Evolutionary conservation across 768 basidiomycete genomes (phyloP), one percentile per base, ranked within the genome.

Genomic region (Lactarius trivialis): DNA sequence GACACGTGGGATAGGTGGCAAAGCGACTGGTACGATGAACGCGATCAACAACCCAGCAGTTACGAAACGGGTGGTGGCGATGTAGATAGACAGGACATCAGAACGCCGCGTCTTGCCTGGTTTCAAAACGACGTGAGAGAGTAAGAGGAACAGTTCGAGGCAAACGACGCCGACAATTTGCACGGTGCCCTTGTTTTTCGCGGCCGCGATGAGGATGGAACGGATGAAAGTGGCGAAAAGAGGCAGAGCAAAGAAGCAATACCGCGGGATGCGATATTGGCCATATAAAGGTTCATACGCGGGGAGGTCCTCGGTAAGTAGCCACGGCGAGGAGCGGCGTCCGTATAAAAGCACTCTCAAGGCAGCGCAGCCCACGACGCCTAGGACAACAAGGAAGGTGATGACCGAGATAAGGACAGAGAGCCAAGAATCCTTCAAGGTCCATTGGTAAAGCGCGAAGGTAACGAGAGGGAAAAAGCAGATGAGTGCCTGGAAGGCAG

Each of bases 391-490:
- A 51, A 89, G 68, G 71, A 94, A 76, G 12, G 81, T 72, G 61
- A 95, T 69, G 62, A 88, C 87, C 2, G 93, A 89, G 43, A 98
- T 78, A 37, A 96, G 76, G 67, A 85, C 80, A 0, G 93, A 82
- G 2, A 96, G 78, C 87, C 91, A 93, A 0, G 93, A 94, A 73
- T 98, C 93, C 61, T 82, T 76, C 65, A 94, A 77, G 0, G 89
- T 91, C 91, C 94, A 98, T 72, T 98, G 94, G 72, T 88, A 93
- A 70, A 97, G 82, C 8, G 83, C 78, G 67, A 97, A 91, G 64
- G 89, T 82, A 64, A 85, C 73, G 61, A 93, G 75, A 9, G 95
- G 95, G 55, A 83, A 76, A 66, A 85, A 77, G 28, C 79, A 74
- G 50, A 91, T 73, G n/a, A 93, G 73, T 17, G 78, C 82, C 86